Percentiles rank a stretch among this genome's conserved stretches.
These are phyloP conservation scores for Pseudogymnoascus sp. DNA, from an alignment of 2,329 filamentous ascomycete genomes.

Conservation along the genomic window DNA sequence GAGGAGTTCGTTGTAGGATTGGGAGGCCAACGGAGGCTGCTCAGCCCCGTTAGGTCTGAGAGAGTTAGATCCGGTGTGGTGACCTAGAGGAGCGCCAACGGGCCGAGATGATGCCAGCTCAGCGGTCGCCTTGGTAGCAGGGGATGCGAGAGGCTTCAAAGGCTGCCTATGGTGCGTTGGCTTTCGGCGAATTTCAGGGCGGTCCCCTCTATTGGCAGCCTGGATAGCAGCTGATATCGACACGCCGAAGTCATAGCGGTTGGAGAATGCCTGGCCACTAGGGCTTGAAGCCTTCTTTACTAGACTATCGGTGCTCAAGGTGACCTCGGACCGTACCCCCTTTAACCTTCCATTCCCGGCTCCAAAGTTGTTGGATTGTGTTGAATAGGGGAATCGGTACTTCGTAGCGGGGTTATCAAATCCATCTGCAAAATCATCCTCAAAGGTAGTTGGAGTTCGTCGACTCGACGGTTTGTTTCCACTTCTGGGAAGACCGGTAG, in stretches of 20 bases:
- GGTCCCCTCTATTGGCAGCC: slow-evolving; percentile 58
- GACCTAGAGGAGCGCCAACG: neutral
- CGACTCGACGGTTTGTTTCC: slow-evolving; percentile 43
- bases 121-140: neutral
- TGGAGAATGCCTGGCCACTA: slow-evolving; percentile 70
- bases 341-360: slow-evolving; percentile 52
- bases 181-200: slow-evolving; percentile 44
- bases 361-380: slow-evolving; percentile 21
- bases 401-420: slow-evolving; percentile 32
- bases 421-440: slow-evolving; percentile 64
- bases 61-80: neutral
- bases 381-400: slow-evolving; percentile 28
- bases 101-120: neutral
- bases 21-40: slow-evolving; percentile 67
- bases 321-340: slow-evolving; percentile 53
- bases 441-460: slow-evolving; percentile 43
- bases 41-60: slow-evolving; percentile 34
- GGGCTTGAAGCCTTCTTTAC: slow-evolving; percentile 38
- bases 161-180: slow-evolving; percentile 17
- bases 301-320: slow-evolving; percentile 37
- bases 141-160: slow-evolving; percentile 15
- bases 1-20: slow-evolving; percentile 91
- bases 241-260: slow-evolving; percentile 93
- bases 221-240: slow-evolving; percentile 78
- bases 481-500: slow-evolving; percentile 57